These are phyloP conservation scores for Cicer yamashitae DNA, from an alignment of 306 rosid species.

Conservation along the genomic window DNA sequence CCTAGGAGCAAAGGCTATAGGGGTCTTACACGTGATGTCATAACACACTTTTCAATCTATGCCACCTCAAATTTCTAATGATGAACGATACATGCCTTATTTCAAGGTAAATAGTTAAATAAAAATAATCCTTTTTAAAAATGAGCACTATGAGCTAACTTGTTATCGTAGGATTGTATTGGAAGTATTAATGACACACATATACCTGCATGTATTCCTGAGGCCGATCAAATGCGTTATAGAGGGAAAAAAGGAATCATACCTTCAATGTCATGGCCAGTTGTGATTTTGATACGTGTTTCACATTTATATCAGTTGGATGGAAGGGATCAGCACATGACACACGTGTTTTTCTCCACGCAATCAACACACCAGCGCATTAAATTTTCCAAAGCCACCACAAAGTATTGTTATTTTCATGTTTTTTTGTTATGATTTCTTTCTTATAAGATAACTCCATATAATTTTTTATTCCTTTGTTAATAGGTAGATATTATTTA, in stretches of 20 bases:
- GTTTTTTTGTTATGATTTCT: no score
- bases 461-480: not conserved
- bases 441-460: no score
- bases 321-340: not conserved
- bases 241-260: not conserved
- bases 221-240: not conserved
- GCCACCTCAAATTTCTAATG: not conserved
- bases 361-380: not conserved
- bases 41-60: not conserved
- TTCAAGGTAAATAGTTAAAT: not conserved
- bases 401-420: no score
- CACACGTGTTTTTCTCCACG: not conserved
- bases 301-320: constrained; percentile 10
- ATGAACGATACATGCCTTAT: not conserved
- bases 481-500: not conserved
- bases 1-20: not conserved
- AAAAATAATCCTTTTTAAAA: no score
- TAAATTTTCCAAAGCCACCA: not conserved
- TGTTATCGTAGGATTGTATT: not conserved
- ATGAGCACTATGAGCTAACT: not conserved
- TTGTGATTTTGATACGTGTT: not conserved
- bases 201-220: not conserved
- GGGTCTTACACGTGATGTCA: not conserved
- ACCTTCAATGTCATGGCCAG: no score
- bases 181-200: not conserved